Conservation (phyloP, 148 eudicot species). For the Pouteria glomerata region DNA sequence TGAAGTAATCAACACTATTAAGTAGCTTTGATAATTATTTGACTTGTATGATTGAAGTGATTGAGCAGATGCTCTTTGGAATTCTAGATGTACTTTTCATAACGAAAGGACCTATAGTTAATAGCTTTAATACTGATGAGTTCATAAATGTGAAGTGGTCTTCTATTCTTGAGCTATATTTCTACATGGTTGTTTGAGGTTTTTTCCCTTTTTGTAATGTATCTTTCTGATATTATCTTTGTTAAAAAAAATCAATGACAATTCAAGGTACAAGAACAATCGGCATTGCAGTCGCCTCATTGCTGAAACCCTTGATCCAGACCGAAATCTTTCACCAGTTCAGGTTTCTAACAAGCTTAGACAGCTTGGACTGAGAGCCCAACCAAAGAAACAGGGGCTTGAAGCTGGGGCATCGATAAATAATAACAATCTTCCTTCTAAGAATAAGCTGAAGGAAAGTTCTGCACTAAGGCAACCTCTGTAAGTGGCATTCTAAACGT, state of each 20-base stretch:
- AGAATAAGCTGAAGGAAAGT: slow-evolving; percentile 24
- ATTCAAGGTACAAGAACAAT: slow-evolving; percentile 55
- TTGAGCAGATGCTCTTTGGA: background rate
- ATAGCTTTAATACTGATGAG: background rate
- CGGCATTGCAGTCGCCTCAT: slow-evolving; percentile 49
- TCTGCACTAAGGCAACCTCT: slow-evolving; percentile 29
- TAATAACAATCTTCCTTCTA: slow-evolving; percentile 21
- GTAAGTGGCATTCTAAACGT: slow-evolving; percentile 32
- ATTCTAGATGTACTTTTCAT: background rate
- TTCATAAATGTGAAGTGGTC: background rate
- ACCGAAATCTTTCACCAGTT: slow-evolving; percentile 46
- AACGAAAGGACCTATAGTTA: background rate
- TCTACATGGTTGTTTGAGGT: background rate
- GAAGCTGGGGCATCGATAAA: slow-evolving; percentile 14
- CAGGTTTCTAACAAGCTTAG: slow-evolving; percentile 62
- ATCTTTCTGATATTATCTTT: slow-evolving; percentile 6
- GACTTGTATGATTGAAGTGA: background rate
- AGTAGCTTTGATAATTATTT: background rate
- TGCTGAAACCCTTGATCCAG: slow-evolving; percentile 54
- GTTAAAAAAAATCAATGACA: slow-evolving; percentile 9
- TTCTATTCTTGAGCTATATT: background rate
- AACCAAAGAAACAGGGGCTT: slow-evolving; percentile 36
- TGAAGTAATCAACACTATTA: background rate
- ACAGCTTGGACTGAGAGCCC: slow-evolving; percentile 51
- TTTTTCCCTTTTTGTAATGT: background rate